These are phyloP conservation scores for Chytriomyces hyalinus DNA, from an alignment of 192 early-diverging fungal species.

Conservation along the genomic window DNA sequence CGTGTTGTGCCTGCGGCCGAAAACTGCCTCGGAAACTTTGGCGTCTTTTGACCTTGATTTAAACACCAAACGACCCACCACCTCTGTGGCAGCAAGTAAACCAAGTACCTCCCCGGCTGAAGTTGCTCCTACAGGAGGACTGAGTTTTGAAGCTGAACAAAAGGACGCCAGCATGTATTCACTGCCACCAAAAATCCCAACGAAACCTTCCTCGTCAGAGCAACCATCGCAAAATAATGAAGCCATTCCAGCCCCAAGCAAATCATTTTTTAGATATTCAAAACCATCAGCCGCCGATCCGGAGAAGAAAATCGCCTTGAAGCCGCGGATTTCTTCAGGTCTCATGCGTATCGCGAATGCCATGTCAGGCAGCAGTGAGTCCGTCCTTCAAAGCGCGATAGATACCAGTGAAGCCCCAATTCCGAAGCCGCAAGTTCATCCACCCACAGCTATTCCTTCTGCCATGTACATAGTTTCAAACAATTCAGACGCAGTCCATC, in stretches of 20 bases:
- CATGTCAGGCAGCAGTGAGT: neutral
- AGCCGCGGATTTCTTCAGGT: conserved; percentile 13
- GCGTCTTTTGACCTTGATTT: neutral
- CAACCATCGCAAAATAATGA: neutral
- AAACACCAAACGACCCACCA: neutral
- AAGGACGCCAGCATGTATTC: neutral
- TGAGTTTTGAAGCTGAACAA: neutral
- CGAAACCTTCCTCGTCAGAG: neutral
- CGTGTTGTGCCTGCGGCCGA: neutral
- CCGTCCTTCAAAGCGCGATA: neutral
- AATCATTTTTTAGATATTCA: no score
- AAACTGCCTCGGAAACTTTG: conserved; percentile 14
- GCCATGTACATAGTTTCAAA: neutral
- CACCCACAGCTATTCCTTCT: neutral
- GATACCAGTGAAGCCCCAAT: neutral
- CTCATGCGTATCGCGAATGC: conserved; percentile 1
- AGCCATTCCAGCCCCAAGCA: neutral
- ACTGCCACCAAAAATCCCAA: neutral
- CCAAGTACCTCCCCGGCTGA: neutral
- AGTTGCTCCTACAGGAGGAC: neutral
- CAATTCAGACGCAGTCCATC: no score
- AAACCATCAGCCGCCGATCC: neutral
- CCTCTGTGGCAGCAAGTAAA: neutral
- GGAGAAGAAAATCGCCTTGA: neutral
- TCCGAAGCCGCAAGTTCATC: neutral